Base-by-base conservation (phyloP, 257 asterid species). In the Euphrasia confusa region DNA sequence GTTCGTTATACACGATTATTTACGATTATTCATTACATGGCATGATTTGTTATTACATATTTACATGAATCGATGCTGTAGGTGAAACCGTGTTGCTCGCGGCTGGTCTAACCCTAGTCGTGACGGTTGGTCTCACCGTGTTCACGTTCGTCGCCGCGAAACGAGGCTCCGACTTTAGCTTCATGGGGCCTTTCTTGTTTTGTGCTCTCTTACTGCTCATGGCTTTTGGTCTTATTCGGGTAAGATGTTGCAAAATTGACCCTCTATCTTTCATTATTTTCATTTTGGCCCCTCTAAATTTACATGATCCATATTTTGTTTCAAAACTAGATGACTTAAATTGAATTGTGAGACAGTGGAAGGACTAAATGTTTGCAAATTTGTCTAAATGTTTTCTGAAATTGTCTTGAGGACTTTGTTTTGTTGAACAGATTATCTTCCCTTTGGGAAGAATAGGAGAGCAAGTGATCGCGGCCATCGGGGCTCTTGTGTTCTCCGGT, bases 131-230 rank as follows among this genome's bases (percentile, higher is more conserved):
- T 42, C 89, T 89, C 60, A 84, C 95, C 3, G 33, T 78, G 0
- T 89, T 84, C 70, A 89, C 96, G 33, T 89, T 89, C 62, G 47
- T 76, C 67, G 96, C 85, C 45, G 80, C 95, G 3, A 82, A 70
- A 21, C 77, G 77, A 57, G 90, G 95, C 64, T 68, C 61, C 0
- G 94, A 86, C 69, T 89, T 83, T 65, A 73, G 64, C 74, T 86
- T 89, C 52, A 32, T 89, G 39, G 83, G 69, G 6, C 96, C 96
- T 52, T 89, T 89, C 77, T 70, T 89, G 66, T 21, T 89, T 58
- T 80, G 88, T 55, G 79, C 81, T 63, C 18, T 71, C 57, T 21
- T 82, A 35, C 60, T 89, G 56, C 81, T 89, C 49, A 1, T 71
- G 0, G 77, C 82, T 28, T 86, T 86, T 64, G 73, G 76, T 28